phyloP scores from a whole-genome alignment of 805 yeast species.

The Cyberlindnera mississippiensis region DNA sequence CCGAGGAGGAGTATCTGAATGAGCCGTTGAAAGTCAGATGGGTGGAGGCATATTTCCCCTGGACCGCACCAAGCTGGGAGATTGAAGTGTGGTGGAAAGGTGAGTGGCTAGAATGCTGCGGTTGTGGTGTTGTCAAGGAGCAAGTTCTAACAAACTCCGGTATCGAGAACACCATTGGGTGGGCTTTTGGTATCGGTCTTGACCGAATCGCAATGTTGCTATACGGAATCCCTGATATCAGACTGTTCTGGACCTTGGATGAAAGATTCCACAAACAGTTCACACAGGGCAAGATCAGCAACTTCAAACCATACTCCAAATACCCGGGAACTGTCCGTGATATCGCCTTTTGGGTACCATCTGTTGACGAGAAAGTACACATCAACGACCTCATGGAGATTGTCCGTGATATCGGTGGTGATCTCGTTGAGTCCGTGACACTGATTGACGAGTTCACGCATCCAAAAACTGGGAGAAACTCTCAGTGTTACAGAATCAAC shows the following conservation, averaged over 20 bases:
- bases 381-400: constrained; percentile 93
- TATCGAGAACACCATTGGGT: constrained; percentile 64
- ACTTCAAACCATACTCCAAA: constrained; percentile 84
- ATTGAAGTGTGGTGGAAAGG: constrained; percentile 99
- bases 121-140: constrained; percentile 87
- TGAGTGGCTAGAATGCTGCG: constrained; percentile 96
- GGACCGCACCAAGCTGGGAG: constrained; percentile 99
- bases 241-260: constrained; percentile 88
- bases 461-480: constrained; percentile 71
- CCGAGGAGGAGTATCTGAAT: constrained; percentile 53
- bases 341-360: constrained; percentile 86
- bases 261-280: constrained; percentile 76
- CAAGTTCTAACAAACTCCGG: constrained; percentile 75
- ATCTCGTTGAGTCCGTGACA: constrained; percentile 80
- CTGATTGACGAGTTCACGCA: constrained; percentile 79
- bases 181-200: constrained; percentile 97
- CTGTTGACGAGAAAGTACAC: constrained; percentile 41
- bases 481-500: constrained; percentile 85
- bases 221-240: constrained; percentile 92
- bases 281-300: constrained; percentile 54
- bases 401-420: constrained; percentile 81
- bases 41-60: constrained; percentile 95
- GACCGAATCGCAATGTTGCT: constrained; percentile 95
- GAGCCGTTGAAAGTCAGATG: constrained; percentile 85
- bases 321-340: constrained; percentile 87